Evolutionary conservation across 495 filamentous ascomycete genomes (phyloP).

Genomic region (Penicillium paxilli): DNA sequence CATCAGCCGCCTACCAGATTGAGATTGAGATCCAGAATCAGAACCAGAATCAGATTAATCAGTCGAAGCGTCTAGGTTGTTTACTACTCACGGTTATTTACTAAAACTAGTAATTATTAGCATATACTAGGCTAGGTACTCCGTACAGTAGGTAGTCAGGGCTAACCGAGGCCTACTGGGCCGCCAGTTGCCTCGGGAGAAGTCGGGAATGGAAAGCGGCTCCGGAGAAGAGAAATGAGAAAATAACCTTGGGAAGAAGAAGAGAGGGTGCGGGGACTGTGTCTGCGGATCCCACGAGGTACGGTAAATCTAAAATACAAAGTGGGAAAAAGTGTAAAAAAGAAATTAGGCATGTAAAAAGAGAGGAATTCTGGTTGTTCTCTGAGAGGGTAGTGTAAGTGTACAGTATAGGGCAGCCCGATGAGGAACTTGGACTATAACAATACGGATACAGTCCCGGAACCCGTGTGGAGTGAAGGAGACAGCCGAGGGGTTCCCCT

Average conservation of each 20-base stretch:
- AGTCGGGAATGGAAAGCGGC: constrained; percentile 15
- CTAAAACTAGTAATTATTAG: too few species aligned
- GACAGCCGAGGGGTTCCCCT: neutral
- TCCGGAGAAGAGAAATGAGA: too few species aligned
- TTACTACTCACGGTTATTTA: too few species aligned
- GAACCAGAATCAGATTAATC: constrained; percentile 2
- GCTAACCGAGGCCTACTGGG: constrained; percentile 20
- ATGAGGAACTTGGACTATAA: neutral
- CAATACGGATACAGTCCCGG: neutral
- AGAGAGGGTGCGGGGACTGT: neutral
- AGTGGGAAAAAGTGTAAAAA: neutral
- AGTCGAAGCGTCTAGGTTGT: neutral
- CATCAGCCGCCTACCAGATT: too few species aligned
- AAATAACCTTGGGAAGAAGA: too few species aligned
- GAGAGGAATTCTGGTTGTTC: too few species aligned
- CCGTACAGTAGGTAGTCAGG: too few species aligned
- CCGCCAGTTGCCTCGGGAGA: constrained; percentile 19
- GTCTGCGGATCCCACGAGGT: neutral
- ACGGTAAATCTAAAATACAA: neutral
- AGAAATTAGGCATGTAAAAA: too few species aligned
- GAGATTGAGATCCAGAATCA: too few species aligned
- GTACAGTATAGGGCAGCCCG: too few species aligned
- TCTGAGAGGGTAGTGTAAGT: too few species aligned
- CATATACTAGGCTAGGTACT: too few species aligned
- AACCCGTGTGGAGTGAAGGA: neutral